Percentiles rank a stretch among this genome's conserved stretches.
Conservation (phyloP, 1,284 basidiomycete species). For the Ustilago shanxiensis region DNA sequence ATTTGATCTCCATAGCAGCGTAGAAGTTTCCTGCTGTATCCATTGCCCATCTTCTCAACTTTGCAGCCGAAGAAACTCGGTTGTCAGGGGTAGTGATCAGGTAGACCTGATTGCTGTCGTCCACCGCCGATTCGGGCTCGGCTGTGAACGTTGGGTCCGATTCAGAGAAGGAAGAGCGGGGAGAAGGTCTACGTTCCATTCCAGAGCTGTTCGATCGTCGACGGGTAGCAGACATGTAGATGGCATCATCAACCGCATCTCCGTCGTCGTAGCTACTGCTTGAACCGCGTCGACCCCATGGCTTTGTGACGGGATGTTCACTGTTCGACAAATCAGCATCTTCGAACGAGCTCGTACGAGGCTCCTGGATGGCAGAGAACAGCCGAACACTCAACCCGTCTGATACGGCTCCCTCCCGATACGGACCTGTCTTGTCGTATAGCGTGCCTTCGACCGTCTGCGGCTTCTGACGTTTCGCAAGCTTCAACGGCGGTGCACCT, state of each 20-base stretch:
- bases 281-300: slow-evolving; percentile 41
- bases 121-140: slow-evolving; percentile 12
- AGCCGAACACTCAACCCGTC: slow-evolving; percentile 68
- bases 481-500: slow-evolving; percentile 47
- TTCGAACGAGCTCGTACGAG: slow-evolving; percentile 31
- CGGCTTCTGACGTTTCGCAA: slow-evolving; percentile 53
- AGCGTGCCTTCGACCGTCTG: slow-evolving; percentile 66
- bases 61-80: slow-evolving; percentile 67
- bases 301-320: slow-evolving; percentile 47
- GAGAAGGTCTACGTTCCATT: slow-evolving; percentile 27
- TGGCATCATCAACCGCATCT: slow-evolving; percentile 30
- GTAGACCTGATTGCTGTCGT: slow-evolving; percentile 47
- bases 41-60: slow-evolving; percentile 68
- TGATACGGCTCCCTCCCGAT: slow-evolving; percentile 63
- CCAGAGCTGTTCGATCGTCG: slow-evolving; percentile 29
- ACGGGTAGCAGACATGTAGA: slow-evolving; percentile 21
- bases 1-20: slow-evolving; percentile 69
- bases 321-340: slow-evolving; percentile 43
- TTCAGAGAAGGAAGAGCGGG: slow-evolving; percentile 28
- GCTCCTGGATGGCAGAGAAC: slow-evolving; percentile 44
- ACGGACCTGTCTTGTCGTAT: slow-evolving; percentile 65
- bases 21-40: slow-evolving; percentile 65
- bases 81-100: slow-evolving; percentile 69
- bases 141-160: not conserved
- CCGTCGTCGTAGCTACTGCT: slow-evolving; percentile 34